These are phyloP conservation scores for Russula dissimulans DNA, from an alignment of 768 basidiomycete species.

Conservation along the genomic window DNA sequence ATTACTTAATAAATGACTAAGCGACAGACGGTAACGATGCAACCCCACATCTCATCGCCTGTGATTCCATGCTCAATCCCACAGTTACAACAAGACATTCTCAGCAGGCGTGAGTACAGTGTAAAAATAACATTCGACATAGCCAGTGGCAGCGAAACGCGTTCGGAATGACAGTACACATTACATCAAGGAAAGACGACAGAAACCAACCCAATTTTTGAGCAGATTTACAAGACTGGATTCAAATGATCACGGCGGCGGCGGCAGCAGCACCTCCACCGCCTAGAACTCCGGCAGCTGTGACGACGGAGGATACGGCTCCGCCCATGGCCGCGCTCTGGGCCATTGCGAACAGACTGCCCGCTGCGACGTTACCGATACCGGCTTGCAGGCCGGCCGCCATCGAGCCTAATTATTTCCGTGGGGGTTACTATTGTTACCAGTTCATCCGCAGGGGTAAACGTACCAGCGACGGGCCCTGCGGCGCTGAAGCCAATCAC, in stretches of 20 bases:
- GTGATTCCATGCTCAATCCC: too few relatives aligned
- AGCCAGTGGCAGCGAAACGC: too few relatives aligned
- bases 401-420: not conserved
- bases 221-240: too few relatives aligned
- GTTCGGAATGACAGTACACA: too few relatives aligned
- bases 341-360: not conserved
- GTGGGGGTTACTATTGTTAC: not conserved
- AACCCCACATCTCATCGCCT: too few relatives aligned
- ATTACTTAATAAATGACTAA: too few relatives aligned
- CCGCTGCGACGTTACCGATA: constrained; percentile 4
- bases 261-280: not conserved
- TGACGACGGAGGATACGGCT: not conserved
- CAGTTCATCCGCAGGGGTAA: not conserved
- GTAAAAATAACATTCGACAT: too few relatives aligned
- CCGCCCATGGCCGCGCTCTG: constrained; percentile 12
- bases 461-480: constrained; percentile 1
- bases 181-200: too few relatives aligned
- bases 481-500: not conserved
- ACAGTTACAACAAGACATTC: too few relatives aligned
- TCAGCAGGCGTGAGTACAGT: too few relatives aligned
- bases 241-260: not conserved
- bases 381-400: not conserved
- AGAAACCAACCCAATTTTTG: not conserved
- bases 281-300: not conserved
- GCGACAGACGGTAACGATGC: too few relatives aligned